Conservation (phyloP, 768 basidiomycete genomes). For the Psilocybe cyanescens region DNA sequence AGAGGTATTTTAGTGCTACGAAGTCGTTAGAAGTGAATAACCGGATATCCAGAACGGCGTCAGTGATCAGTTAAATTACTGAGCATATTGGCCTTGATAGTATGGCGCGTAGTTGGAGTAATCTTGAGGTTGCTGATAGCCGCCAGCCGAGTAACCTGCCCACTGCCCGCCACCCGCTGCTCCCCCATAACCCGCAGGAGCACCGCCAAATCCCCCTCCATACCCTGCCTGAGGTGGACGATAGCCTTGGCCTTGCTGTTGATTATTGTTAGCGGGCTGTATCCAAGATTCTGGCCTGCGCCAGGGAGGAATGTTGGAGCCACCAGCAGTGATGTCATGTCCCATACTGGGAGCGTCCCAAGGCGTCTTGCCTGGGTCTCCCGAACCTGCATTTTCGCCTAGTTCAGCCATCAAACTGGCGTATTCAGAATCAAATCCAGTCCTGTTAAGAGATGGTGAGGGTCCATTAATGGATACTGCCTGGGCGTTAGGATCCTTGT, state of each 20-base stretch:
- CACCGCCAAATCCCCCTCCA: not conserved
- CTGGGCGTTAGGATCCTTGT: slow-evolving; percentile 83
- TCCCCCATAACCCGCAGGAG: not conserved
- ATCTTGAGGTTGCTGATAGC: slow-evolving; percentile 64
- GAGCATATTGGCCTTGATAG: slow-evolving; percentile 87
- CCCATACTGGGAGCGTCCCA: slow-evolving; percentile 55
- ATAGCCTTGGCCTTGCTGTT: slow-evolving; percentile 62
- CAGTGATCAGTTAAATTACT: slow-evolving; percentile 59
- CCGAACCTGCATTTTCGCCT: slow-evolving; percentile 74
- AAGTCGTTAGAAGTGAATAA: slow-evolving; percentile 44
- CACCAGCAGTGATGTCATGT: slow-evolving; percentile 74
- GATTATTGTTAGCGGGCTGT: slow-evolving; percentile 50
- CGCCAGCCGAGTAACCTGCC: slow-evolving; percentile 50
- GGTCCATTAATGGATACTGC: slow-evolving; percentile 41
- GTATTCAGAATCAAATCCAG: slow-evolving; percentile 97
- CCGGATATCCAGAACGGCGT: slow-evolving; percentile 23
- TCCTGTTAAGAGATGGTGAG: slow-evolving; percentile 60
- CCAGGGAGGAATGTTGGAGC: slow-evolving; percentile 88
- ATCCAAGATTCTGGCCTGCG: slow-evolving; percentile 90
- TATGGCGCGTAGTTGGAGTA: slow-evolving; percentile 86
- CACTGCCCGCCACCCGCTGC: slow-evolving; percentile 42
- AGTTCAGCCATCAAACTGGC: slow-evolving; percentile 97
- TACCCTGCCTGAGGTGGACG: slow-evolving; percentile 65
- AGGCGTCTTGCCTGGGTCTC: slow-evolving; percentile 55
- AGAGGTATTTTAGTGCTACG: slow-evolving; percentile 41